phyloP scores from a whole-genome alignment of 805 yeast genomes.

The Suhomyces faveliae region DNA sequence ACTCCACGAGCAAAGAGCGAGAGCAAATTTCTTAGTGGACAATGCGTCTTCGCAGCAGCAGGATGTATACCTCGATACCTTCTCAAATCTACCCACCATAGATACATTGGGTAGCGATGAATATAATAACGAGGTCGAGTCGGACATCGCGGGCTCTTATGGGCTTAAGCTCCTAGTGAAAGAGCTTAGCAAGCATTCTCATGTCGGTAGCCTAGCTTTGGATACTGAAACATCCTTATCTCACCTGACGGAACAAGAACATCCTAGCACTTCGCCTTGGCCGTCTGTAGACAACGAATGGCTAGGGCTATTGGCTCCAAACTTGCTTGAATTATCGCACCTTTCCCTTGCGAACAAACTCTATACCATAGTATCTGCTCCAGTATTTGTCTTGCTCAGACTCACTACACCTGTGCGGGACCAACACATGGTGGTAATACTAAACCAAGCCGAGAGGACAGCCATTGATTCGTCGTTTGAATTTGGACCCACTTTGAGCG shows the following conservation, averaged over 20 bases:
- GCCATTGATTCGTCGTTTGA: not conserved
- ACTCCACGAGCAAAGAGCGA: slow-evolving; percentile 21
- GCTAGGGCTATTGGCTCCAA: slow-evolving; percentile 16
- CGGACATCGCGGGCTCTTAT: slow-evolving; percentile 23
- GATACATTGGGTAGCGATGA: not conserved
- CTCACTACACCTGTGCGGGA: slow-evolving; percentile 36
- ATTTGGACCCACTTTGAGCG: not conserved
- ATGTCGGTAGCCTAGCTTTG: slow-evolving; percentile 2
- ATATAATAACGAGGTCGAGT: not conserved
- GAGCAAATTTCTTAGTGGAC: slow-evolving; percentile 18
- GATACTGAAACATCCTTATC: not conserved
- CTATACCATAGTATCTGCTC: slow-evolving; percentile 17
- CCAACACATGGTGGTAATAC: slow-evolving; percentile 9
- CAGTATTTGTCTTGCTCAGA: slow-evolving; percentile 26
- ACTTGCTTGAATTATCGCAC: slow-evolving; percentile 12
- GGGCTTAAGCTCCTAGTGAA: slow-evolving; percentile 33
- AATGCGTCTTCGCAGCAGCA: slow-evolving; percentile 5
- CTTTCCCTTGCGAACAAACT: slow-evolving; percentile 11
- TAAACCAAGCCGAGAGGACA: slow-evolving; percentile 1
- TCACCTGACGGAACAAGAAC: not conserved
- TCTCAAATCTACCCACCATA: slow-evolving; percentile 26
- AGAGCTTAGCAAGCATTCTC: slow-evolving; percentile 32
- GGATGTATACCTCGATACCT: slow-evolving; percentile 18
- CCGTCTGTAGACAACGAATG: not conserved
- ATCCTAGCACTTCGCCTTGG: not conserved